Conservation (phyloP, 768 basidiomycete species). For the Podaxis pistillaris region DNA sequence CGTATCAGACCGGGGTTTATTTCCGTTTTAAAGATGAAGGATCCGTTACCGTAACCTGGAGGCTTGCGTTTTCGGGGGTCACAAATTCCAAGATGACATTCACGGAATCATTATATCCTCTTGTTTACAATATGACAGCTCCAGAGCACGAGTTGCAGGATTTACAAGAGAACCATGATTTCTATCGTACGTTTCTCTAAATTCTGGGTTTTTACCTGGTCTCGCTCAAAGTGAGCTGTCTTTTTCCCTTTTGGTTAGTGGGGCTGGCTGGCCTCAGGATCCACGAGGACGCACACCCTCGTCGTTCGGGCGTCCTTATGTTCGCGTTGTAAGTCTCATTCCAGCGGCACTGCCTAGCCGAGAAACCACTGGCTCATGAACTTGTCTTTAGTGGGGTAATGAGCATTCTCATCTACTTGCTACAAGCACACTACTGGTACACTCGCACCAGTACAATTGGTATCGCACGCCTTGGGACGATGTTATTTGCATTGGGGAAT, state of each 20-base stretch:
- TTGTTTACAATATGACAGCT: conserved; percentile 17
- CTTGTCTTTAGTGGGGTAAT: conserved; percentile 16
- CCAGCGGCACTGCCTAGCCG: no score
- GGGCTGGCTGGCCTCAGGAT: conserved; percentile 27
- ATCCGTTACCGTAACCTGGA: conserved; percentile 32
- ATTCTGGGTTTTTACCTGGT: neutral
- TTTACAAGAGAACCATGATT: conserved; percentile 23
- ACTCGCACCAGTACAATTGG: conserved; percentile 30
- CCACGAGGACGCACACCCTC: conserved; percentile 28
- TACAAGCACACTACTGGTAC: conserved; percentile 32
- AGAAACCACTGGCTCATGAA: no score
- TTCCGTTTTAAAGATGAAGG: conserved; percentile 18
- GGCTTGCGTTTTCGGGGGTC: conserved; percentile 27
- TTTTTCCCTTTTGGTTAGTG: conserved; percentile 17
- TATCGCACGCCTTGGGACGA: conserved; percentile 27
- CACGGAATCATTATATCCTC: neutral
- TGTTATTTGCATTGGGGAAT: conserved; percentile 18
- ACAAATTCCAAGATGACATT: conserved; percentile 22
- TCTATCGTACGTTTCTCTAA: conserved; percentile 21
- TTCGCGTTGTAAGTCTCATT: conserved; percentile 18
- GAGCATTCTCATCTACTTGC: neutral
- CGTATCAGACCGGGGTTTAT: neutral
- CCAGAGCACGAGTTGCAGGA: conserved; percentile 22
- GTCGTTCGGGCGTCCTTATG: conserved; percentile 17
- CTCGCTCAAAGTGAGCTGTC: no score